These are phyloP conservation scores for Gymnopilus dilepis DNA, from an alignment of 768 basidiomycete genomes.

Conservation along the genomic window DNA sequence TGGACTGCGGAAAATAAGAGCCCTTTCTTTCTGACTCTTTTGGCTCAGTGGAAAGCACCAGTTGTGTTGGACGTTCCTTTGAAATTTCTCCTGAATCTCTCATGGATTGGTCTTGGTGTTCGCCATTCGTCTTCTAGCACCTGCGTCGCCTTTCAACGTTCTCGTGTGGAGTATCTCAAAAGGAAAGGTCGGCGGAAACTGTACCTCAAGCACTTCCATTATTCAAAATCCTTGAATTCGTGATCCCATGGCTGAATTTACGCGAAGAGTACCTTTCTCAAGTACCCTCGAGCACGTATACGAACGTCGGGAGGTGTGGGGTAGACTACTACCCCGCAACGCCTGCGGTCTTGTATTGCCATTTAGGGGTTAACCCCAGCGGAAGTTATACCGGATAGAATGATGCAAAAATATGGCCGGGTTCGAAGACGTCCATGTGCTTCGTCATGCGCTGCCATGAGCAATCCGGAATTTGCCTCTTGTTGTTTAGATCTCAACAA, in stretches of 20 bases:
- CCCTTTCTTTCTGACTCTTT: too few species aligned
- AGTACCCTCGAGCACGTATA: neutral
- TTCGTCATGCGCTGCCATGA: constrained; percentile 1
- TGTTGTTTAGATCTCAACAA: constrained; percentile 6
- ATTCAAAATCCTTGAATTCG: neutral
- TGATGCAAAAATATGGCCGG: neutral
- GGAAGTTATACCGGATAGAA: neutral
- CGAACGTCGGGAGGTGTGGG: neutral
- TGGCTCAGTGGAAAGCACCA: neutral
- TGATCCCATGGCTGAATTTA: neutral
- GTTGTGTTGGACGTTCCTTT: neutral
- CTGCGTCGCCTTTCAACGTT: neutral
- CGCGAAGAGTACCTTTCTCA: neutral
- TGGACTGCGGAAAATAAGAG: too few species aligned
- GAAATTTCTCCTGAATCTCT: neutral
- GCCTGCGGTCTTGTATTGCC: neutral
- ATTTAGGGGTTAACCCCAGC: neutral
- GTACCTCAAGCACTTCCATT: neutral
- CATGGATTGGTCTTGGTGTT: neutral
- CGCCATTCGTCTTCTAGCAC: neutral
- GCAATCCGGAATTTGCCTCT: constrained; percentile 8
- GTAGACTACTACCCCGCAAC: neutral
- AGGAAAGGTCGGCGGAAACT: neutral
- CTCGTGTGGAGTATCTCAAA: neutral
- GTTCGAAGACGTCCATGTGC: constrained; percentile 4